Conservation (phyloP, 2,329 filamentous ascomycete genomes). For the Trichoderma simmonsii region DNA sequence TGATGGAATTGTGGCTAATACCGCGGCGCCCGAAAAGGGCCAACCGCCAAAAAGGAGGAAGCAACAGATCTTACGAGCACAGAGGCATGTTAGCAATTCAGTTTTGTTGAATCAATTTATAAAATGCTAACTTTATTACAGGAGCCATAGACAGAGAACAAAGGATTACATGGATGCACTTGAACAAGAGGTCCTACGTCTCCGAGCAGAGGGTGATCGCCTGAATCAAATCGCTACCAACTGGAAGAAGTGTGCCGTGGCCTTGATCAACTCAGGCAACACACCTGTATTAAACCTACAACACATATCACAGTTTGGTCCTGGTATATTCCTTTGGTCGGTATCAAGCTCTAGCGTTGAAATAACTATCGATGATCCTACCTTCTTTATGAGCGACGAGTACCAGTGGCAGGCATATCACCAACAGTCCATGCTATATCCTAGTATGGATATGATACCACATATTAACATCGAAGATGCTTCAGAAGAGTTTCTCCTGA, state of each 20-base stretch:
- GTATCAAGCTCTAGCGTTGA: not conserved
- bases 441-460: not conserved
- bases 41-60: constrained; percentile 8
- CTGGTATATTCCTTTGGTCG: not conserved
- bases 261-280: not conserved
- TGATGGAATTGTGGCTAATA: not conserved
- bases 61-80: constrained; percentile 5
- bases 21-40: not conserved
- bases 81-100: not conserved
- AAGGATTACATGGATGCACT: constrained; percentile 9
- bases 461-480: constrained; percentile 7
- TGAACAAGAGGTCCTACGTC: constrained; percentile 6
- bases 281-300: not conserved
- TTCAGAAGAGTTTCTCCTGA: not conserved
- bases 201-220: constrained; percentile 5
- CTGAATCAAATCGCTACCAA: constrained; percentile 3
- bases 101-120: not conserved
- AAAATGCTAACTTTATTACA: not conserved
- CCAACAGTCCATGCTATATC: not conserved
- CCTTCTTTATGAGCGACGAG: not conserved
- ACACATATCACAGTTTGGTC: constrained; percentile 4
- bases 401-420: not conserved
- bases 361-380: not conserved
- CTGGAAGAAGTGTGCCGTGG: constrained; percentile 4
- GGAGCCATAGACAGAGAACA: constrained; percentile 6